Evolutionary conservation across 2,329 filamentous ascomycete species (phyloP), one percentile per base, ranked within the genome.

Genomic region (Drechslerella coelobrocha): DNA sequence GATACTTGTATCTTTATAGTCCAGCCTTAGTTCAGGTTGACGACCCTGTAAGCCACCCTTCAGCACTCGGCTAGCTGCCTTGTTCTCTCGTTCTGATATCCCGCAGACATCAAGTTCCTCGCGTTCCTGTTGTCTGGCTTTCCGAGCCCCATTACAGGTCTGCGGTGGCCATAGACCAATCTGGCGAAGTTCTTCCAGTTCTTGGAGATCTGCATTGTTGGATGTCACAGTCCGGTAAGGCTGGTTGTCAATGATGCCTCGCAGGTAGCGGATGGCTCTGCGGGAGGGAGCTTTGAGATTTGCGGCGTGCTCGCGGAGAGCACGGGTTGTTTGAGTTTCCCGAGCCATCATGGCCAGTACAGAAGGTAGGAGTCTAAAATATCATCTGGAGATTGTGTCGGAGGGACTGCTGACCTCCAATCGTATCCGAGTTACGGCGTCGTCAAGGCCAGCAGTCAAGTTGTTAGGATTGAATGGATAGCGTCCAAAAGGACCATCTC

Each of bases 201-300:
- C 65, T 1, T 61, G 17, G 21, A 71, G 72, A 53, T 56, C 68
- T 34, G 57, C 45, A 50, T 48, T 41, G 41, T 61, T 60, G 27
- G 48, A 63, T 23, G 57, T 39, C n/a, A 66, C 53, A n/a, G 59
- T 57, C 27, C 45, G 65, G 51, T 68, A 72, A 14, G 61, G 57
- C 45, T 60, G 61, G 19, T 56, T 72, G 34, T 74, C 74, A 26
- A 75, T 26, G 45, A 75, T 56, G 50, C 71, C 63, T 52, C 72
- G 73, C 23, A 75, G 68, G 57, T 74, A 75, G 43, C 71, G 72
- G 50, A 75, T 72, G 55, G 66, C 61, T 55, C 61, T 72, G 55
- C 62, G 66, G 41, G 74, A 75, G 56, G 74, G 74, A 62, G 72
- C 74, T 63, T 73, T 73, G 69, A 73, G 69, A 51, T 74, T 68